These are phyloP conservation scores for Pilobolus umbonatus DNA, from an alignment of 192 early-diverging fungal species.

Conservation along the genomic window DNA sequence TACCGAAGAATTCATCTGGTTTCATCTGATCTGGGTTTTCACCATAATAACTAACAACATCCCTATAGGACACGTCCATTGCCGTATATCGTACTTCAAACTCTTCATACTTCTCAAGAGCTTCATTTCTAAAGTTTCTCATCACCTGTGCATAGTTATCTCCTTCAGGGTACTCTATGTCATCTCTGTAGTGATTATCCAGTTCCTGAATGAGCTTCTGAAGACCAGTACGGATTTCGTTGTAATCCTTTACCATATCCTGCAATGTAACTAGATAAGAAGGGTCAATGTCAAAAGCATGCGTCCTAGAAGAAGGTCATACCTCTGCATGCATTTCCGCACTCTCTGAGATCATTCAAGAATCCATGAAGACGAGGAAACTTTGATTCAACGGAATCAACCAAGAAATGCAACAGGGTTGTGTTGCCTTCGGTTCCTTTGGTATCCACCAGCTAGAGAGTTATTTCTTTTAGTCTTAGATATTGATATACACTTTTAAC, in stretches of 20 bases:
- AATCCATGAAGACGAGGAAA: constrained; percentile 59
- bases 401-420: constrained; percentile 77
- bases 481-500: background rate
- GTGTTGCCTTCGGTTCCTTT: constrained; percentile 67
- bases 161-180: constrained; percentile 41
- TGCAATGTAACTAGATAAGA: constrained; percentile 44
- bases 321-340: constrained; percentile 70
- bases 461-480: background rate
- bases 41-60: constrained; percentile 66
- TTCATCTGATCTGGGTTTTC: constrained; percentile 68
- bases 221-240: constrained; percentile 39
- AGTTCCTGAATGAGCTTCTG: constrained; percentile 44
- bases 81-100: constrained; percentile 54
- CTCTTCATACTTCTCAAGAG: constrained; percentile 56
- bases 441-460: constrained; percentile 66
- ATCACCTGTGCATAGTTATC: constrained; percentile 67
- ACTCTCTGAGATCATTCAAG: constrained; percentile 60
- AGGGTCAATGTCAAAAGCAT: background rate
- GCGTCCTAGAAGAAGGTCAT: background rate
- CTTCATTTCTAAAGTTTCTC: constrained; percentile 57
- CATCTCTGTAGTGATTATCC: constrained; percentile 37
- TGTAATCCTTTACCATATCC: constrained; percentile 49
- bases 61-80: constrained; percentile 69
- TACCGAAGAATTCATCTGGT: constrained; percentile 83
- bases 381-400: constrained; percentile 59